phyloP scores from a whole-genome alignment of 108 stramenopile genomes.

The Stephanodiscus triporus region DNA sequence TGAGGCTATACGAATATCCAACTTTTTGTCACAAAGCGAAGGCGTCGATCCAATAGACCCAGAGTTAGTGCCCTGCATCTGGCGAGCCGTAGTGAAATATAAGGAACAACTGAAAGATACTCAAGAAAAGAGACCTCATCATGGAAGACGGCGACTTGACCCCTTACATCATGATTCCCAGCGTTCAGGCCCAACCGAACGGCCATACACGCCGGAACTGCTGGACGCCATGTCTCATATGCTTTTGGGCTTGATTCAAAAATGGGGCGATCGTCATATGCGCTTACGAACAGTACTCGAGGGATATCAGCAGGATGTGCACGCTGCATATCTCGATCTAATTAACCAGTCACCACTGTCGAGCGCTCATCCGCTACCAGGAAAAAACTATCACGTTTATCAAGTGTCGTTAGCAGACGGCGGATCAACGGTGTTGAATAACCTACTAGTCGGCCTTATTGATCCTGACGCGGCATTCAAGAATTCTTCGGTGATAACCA shows the following conservation, averaged over 20 bases:
- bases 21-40: slow-evolving; percentile 26
- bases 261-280: slow-evolving; percentile 33
- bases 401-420: slow-evolving; percentile 14
- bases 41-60: slow-evolving; percentile 23
- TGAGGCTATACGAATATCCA: slow-evolving; percentile 27
- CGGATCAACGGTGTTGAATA: slow-evolving; percentile 25
- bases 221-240: slow-evolving; percentile 27
- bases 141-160: slow-evolving; percentile 23
- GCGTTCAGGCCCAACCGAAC: slow-evolving; percentile 34
- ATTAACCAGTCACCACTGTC: background rate
- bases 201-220: slow-evolving; percentile 27
- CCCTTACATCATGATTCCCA: slow-evolving; percentile 29
- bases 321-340: slow-evolving; percentile 10
- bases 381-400: slow-evolving; percentile 18
- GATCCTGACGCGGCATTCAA: slow-evolving; percentile 30
- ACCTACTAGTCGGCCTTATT: slow-evolving; percentile 32
- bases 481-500: slow-evolving; percentile 13
- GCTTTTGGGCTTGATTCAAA: slow-evolving; percentile 29
- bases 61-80: slow-evolving; percentile 39
- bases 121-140: background rate
- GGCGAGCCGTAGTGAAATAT: slow-evolving; percentile 34
- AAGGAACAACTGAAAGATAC: slow-evolving; percentile 13
- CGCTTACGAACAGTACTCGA: slow-evolving; percentile 23
- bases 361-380: background rate
- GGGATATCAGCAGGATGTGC: slow-evolving; percentile 21